Percentiles rank a stretch among this genome's conserved stretches.
Conservation (phyloP, 441 rosid species). For the Hura crepitans region DNA sequence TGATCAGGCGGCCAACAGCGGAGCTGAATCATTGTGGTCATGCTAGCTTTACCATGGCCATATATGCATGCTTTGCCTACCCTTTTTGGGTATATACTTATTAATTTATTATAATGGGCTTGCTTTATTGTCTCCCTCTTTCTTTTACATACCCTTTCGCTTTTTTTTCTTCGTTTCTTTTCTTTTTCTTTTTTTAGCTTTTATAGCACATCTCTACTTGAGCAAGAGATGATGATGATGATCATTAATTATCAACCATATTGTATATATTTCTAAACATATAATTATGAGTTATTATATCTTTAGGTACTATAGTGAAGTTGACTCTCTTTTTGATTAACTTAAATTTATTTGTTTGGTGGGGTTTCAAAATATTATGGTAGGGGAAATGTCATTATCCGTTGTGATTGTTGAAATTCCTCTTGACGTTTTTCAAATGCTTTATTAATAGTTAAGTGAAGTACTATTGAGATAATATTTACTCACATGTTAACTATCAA, state of each 20-base stretch:
- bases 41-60: conserved; percentile 31
- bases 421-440: too few species aligned
- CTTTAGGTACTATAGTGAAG: conserved; percentile 7
- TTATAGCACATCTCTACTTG: conserved; percentile 20
- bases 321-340: neutral
- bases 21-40: conserved; percentile 65
- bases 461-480: too few species aligned
- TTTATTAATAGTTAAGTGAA: too few species aligned
- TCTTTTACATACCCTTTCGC: neutral
- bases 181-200: neutral
- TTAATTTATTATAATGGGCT: conserved; percentile 24
- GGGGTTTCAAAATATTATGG: neutral
- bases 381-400: neutral
- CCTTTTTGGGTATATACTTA: conserved; percentile 5
- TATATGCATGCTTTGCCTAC: conserved; percentile 17
- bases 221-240: conserved; percentile 15
- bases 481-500: too few species aligned
- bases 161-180: neutral
- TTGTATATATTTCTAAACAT: conserved; percentile 27
- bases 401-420: neutral
- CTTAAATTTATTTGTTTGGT: neutral
- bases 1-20: conserved; percentile 36
- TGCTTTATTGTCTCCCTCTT: conserved; percentile 30
- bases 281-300: conserved; percentile 26
- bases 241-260: conserved; percentile 22